Base-by-base conservation (phyloP, 1,284 basidiomycete species). In the Clitocybe nebularis region DNA sequence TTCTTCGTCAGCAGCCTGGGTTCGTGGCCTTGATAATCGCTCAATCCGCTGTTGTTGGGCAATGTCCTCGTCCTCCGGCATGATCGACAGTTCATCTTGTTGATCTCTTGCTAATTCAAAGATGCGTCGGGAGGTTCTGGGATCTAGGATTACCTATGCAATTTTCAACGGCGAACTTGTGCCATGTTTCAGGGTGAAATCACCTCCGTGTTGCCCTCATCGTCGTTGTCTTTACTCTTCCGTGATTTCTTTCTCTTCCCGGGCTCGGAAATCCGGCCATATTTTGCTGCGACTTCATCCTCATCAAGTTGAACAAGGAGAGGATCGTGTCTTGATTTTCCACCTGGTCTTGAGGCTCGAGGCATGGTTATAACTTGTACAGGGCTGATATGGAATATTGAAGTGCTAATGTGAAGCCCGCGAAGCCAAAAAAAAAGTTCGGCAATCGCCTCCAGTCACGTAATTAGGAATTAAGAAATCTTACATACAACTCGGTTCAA, bases 31-130 rank as follows among this genome's bases (percentile, higher is more conserved):
- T 45, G 61, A 54, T 21, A 43, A 24, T 16, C 26, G 11, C n/a
- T 20, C 5, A 17, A 11, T 62, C 61, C 25, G 65, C 62, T 69
- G 58, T 5, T 69, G 63, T 20, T 69, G 65, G 14, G 66, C 69
- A 11, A 77, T 68, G 21, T 71, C 68, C 39, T 69, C 71, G 5
- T 69, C 69, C 32, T 79, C 72, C 13, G 67, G 75, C 5, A 69
- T 66, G 50, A 76, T 71, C 44, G 80, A 79, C 6, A 93, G 63
- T 62, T 99, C 96, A 58, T 93, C 84, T 65, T 98, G 94, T 65
- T 99, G 96, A 54, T 90, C 86, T 55, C 82, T 77, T 8, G 95
- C 95, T 43, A 99, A 80, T 57, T 93, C 84, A 54, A 99, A 87
- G 46, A 99, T 98, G 56, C 85, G 89, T 49, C 79, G 75, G 1